Base-by-base conservation (phyloP, 2,329 filamentous ascomycete genomes). In the Ophiostoma triangulosporum region DNA sequence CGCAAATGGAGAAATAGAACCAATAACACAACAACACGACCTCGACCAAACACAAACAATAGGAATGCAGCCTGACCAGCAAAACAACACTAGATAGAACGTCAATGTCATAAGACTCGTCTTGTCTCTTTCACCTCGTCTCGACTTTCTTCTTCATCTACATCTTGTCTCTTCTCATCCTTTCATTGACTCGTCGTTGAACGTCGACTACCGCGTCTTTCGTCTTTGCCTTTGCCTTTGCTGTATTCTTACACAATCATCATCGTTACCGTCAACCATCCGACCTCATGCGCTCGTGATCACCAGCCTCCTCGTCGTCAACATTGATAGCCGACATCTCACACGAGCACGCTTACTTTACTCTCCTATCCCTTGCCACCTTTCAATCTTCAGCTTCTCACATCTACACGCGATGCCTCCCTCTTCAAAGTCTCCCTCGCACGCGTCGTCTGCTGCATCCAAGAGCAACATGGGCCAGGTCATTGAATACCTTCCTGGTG, bases 401-500 rank as follows among this genome's bases (percentile, higher is more conserved):
- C 43, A 26, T 26, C 20, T 15, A n/a, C 26, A 15, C 31, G 51
- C 40, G 64, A 79, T 78, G 75, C 71, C 73, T 59, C 73, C 74
- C 68, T 72, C 74, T 59, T 70, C 62, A 66, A 60, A 69, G 66
- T 64, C 63, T 65, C 64, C 77, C n/a, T n/a, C n/a, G n/a, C n/a
- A n/a, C n/a, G n/a, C n/a, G n/a, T n/a, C n/a, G n/a, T n/a, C n/a
- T n/a, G n/a, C n/a, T n/a, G n/a, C n/a, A n/a, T n/a, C n/a, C n/a
- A n/a, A n/a, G n/a, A n/a, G n/a, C 66, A 86, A 81, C 69, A 80
- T 87, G 72, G 89, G 88, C 58, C 88, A 95, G 73, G 82, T 95
- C 62, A 90, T 96, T 66, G 90, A 96, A 74, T 96, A 95, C 70
- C 95, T 96, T 63, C 86, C 89, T 74, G 87, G 89, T 95, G 76